phyloP scores from a whole-genome alignment of 495 filamentous ascomycete genomes.

The Physcia stellaris region DNA sequence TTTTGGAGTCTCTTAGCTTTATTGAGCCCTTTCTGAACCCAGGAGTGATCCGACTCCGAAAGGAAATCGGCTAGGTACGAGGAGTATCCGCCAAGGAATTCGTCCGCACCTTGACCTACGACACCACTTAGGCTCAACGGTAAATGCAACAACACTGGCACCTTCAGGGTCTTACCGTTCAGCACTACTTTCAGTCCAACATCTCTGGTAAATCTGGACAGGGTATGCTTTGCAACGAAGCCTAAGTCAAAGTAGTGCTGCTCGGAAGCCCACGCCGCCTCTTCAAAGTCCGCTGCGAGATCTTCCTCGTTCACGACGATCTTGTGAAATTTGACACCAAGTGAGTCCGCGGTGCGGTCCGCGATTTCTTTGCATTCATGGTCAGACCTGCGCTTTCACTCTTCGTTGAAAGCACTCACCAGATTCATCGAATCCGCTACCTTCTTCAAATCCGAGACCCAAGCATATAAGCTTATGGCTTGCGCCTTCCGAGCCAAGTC shows the following conservation, averaged over 20 bases:
- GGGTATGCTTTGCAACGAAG: slow-evolving; percentile 29
- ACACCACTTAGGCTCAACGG: too few relatives aligned
- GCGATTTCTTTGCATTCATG: slow-evolving; percentile 27
- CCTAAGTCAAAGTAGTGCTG: slow-evolving; percentile 32
- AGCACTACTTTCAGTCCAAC: slow-evolving; percentile 36
- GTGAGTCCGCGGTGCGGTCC: slow-evolving; percentile 33
- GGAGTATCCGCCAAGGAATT: slow-evolving; percentile 37
- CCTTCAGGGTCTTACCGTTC: slow-evolving; percentile 8
- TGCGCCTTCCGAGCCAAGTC: slow-evolving; percentile 21
- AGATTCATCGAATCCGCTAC: slow-evolving; percentile 32
- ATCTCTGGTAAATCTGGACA: slow-evolving; percentile 27
- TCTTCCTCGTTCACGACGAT: slow-evolving; percentile 30
- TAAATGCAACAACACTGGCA: not conserved
- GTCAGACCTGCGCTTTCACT: not conserved
- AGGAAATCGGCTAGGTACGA: slow-evolving; percentile 28
- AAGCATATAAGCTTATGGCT: slow-evolving; percentile 17
- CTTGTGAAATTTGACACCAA: slow-evolving; percentile 32
- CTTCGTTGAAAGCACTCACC: slow-evolving; percentile 13
- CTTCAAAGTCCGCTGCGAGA: slow-evolving; percentile 31
- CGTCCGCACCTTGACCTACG: slow-evolving; percentile 43
- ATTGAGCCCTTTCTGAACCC: slow-evolving; percentile 8
- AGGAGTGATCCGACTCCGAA: slow-evolving; percentile 29
- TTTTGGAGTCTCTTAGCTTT: slow-evolving; percentile 2
- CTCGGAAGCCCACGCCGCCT: slow-evolving; percentile 35
- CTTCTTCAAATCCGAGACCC: slow-evolving; percentile 24